phyloP scores from a whole-genome alignment of 352 stramenopile species.

The Phytophthora citrophthora region DNA sequence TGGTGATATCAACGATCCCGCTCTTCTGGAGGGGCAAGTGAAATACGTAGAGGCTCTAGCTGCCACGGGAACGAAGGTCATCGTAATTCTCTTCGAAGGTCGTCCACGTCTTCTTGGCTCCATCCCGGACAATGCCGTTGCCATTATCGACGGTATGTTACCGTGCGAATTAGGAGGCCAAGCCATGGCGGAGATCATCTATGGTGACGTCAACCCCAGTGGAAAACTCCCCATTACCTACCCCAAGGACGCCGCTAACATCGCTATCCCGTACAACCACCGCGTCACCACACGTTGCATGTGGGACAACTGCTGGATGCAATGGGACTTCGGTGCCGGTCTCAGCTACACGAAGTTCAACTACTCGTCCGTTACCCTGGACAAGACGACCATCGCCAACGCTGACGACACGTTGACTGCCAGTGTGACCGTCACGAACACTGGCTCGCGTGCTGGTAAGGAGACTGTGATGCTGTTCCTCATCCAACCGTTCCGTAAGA shows the following conservation, averaged over 20 bases:
- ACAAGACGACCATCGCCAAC: neutral
- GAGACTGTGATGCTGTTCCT: neutral
- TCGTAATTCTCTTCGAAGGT: slow-evolving; percentile 76
- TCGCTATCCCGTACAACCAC: slow-evolving; percentile 76
- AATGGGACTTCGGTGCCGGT: slow-evolving; percentile 64
- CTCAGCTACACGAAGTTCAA: neutral
- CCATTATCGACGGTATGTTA: slow-evolving; percentile 74
- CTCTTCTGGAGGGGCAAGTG: slow-evolving; percentile 59
- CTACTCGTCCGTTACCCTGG: neutral
- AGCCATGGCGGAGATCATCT: slow-evolving; percentile 82
- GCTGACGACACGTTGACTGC: neutral
- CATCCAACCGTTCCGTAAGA: slow-evolving; percentile 2
- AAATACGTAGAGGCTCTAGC: slow-evolving; percentile 66
- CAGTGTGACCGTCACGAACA: neutral
- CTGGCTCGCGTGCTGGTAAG: neutral
- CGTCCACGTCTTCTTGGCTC: slow-evolving; percentile 74
- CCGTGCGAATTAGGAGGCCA: slow-evolving; percentile 74
- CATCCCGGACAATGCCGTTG: slow-evolving; percentile 52
- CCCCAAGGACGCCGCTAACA: slow-evolving; percentile 57
- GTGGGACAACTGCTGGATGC: slow-evolving; percentile 49
- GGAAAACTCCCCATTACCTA: slow-evolving; percentile 85
- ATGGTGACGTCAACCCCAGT: slow-evolving; percentile 76
- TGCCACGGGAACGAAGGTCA: slow-evolving; percentile 67
- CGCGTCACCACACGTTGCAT: slow-evolving; percentile 52
- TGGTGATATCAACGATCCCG: slow-evolving; percentile 77